Percentiles rank a stretch among this genome's conserved stretches.
Conservation (phyloP, 2,329 filamentous ascomycete species). For the Pezicula rhizophila region DNA sequence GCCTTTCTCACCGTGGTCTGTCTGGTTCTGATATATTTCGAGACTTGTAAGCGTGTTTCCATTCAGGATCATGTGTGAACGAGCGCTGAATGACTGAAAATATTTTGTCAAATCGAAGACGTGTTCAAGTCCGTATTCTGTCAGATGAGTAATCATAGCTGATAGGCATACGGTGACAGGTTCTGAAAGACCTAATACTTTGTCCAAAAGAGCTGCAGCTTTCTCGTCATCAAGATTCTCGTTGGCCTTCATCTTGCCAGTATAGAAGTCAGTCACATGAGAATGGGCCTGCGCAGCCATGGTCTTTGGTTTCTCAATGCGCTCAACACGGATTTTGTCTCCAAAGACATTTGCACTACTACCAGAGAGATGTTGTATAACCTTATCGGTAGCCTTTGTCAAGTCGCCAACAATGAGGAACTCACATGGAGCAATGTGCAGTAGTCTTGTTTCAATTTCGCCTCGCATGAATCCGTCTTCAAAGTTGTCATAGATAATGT, state of each 20-base stretch:
- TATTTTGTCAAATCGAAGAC: slow-evolving; percentile 96
- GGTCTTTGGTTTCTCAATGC: slow-evolving; percentile 68
- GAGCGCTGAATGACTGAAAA: slow-evolving; percentile 89
- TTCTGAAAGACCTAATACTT: slow-evolving; percentile 78
- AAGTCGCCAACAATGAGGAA: slow-evolving; percentile 88
- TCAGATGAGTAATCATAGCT: slow-evolving; percentile 90
- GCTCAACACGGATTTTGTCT: slow-evolving; percentile 81
- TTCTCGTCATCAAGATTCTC: slow-evolving; percentile 45
- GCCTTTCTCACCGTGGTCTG: slow-evolving; percentile 76
- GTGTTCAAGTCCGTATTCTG: slow-evolving; percentile 88
- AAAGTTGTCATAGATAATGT: slow-evolving; percentile 93
- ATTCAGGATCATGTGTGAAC: slow-evolving; percentile 93
- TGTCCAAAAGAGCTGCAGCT: slow-evolving; percentile 68
- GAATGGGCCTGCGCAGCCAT: slow-evolving; percentile 80
- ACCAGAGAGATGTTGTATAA: slow-evolving; percentile 82
- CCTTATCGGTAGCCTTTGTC: slow-evolving; percentile 85
- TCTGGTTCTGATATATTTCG: slow-evolving; percentile 93
- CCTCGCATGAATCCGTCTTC: slow-evolving; percentile 97
- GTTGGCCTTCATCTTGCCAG: slow-evolving; percentile 67
- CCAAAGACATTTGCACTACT: slow-evolving; percentile 89
- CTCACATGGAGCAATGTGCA: slow-evolving; percentile 94
- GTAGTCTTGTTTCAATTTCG: slow-evolving; percentile 88
- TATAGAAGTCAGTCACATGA: slow-evolving; percentile 90
- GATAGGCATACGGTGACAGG: slow-evolving; percentile 87
- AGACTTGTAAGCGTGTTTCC: slow-evolving; percentile 91